Conservation (phyloP, 148 eudicot genomes). For the Arctostaphylos glauca region DNA sequence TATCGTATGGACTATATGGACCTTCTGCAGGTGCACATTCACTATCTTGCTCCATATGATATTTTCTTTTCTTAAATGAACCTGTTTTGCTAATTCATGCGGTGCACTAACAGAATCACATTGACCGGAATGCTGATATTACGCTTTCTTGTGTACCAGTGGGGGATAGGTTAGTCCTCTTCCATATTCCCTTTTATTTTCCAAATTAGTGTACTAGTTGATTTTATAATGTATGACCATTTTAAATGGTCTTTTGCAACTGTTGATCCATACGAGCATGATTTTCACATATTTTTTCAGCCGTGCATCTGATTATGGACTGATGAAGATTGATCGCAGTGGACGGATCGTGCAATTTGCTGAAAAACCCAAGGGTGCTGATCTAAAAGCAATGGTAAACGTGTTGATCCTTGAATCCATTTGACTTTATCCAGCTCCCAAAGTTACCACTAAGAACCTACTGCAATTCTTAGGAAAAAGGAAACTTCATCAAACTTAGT, state of each 20-base stretch:
- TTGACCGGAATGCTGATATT: conserved; percentile 81
- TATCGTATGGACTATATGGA: conserved; percentile 94
- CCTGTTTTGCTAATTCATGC: conserved; percentile 1
- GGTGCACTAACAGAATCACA: conserved; percentile 64
- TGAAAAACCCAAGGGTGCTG: conserved; percentile 63
- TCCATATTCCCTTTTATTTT: neutral
- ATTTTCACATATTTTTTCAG: conserved; percentile 35
- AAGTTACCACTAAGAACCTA: neutral
- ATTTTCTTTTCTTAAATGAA: neutral
- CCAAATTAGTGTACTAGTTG: neutral
- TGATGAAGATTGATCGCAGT: conserved; percentile 74
- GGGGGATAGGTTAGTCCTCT: conserved; percentile 59
- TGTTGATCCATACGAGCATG: conserved; percentile 4
- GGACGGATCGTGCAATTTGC: conserved; percentile 62
- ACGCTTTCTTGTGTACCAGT: conserved; percentile 87
- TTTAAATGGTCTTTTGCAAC: neutral
- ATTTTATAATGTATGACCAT: neutral
- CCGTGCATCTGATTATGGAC: conserved; percentile 62
- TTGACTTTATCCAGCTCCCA: neutral
- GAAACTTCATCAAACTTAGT: neutral
- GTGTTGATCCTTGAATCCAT: neutral
- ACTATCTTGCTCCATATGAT: neutral
- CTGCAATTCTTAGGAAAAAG: neutral
- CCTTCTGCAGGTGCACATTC: conserved; percentile 64
- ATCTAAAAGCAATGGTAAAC: conserved; percentile 67